phyloP scores from a whole-genome alignment of 306 rosid species.

The Luffa acutangula region DNA sequence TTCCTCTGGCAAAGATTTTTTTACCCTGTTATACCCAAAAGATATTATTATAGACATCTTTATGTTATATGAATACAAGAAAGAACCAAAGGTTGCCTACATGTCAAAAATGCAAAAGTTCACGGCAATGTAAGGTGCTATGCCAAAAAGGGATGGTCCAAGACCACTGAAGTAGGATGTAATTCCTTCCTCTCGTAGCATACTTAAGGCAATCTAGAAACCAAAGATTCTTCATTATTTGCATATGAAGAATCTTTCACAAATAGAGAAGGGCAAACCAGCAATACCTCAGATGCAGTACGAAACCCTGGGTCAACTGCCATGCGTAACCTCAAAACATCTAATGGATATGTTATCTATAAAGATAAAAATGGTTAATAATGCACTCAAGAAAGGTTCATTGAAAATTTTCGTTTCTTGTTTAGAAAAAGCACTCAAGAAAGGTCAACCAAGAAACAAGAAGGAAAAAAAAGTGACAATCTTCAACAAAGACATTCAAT shows the following conservation, averaged over 20 bases:
- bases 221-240: conserved; percentile 14
- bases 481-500: neutral
- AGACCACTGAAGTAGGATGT: conserved; percentile 72
- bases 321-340: conserved; percentile 78
- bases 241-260: neutral
- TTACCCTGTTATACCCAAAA: conserved; percentile 35
- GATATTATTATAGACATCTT: neutral
- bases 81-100: conserved; percentile 32
- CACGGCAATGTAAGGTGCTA: conserved; percentile 87
- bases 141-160: conserved; percentile 74
- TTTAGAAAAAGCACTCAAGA: neutral
- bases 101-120: conserved; percentile 88
- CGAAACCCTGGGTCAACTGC: conserved; percentile 89
- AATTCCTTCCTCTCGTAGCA: conserved; percentile 84
- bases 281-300: conserved; percentile 74
- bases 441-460: neutral
- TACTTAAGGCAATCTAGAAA: conserved; percentile 63
- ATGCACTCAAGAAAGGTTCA: neutral
- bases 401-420: no score
- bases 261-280: conserved; percentile 1
- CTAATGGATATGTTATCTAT: conserved; percentile 82
- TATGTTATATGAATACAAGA: neutral
- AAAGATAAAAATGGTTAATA: neutral
- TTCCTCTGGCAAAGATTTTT: conserved; percentile 78
- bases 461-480: neutral